These are phyloP conservation scores for Lichtheimia ramosa DNA, from an alignment of 371 early-diverging fungal species.

Conservation along the genomic window DNA sequence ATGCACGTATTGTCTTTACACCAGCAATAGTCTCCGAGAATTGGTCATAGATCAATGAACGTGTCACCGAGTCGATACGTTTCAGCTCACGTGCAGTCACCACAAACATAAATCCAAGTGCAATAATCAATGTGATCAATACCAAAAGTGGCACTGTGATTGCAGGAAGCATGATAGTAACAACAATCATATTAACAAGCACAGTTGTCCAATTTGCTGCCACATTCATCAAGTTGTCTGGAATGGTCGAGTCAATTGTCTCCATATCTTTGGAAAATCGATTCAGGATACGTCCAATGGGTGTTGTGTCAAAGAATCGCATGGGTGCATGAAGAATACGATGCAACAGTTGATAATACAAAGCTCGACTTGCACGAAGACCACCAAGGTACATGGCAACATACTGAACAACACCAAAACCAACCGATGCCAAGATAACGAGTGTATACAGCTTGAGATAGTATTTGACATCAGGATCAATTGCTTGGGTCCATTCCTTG, in stretches of 20 bases:
- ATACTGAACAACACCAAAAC: constrained; percentile 30
- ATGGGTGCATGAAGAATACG: constrained; percentile 64
- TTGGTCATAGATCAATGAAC: constrained; percentile 75
- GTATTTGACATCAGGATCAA: constrained; percentile 21
- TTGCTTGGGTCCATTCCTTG: constrained; percentile 53
- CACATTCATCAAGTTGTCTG: constrained; percentile 48
- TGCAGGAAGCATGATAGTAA: constrained; percentile 57
- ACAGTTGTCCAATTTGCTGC: constrained; percentile 29
- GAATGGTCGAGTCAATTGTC: constrained; percentile 47
- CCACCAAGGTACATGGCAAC: constrained; percentile 47
- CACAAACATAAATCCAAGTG: constrained; percentile 65
- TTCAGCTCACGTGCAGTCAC: constrained; percentile 74
- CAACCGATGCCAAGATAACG: constrained; percentile 33
- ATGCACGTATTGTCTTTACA: constrained; percentile 78
- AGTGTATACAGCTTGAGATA: constrained; percentile 46
- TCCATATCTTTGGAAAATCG: constrained; percentile 66
- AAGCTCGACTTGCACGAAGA: constrained; percentile 39
- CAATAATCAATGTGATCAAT: constrained; percentile 45
- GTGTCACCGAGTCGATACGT: constrained; percentile 73
- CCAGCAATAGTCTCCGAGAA: constrained; percentile 71
- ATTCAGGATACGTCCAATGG: constrained; percentile 84
- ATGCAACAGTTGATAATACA: constrained; percentile 51
- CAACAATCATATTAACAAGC: constrained; percentile 51
- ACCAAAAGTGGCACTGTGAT: constrained; percentile 48
- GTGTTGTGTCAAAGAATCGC: constrained; percentile 87